A percentile compares a stretch with the other conserved stretches of the same genome.
Conservation (phyloP, 192 early-diverging fungal species). For the Podila epicladia region DNA sequence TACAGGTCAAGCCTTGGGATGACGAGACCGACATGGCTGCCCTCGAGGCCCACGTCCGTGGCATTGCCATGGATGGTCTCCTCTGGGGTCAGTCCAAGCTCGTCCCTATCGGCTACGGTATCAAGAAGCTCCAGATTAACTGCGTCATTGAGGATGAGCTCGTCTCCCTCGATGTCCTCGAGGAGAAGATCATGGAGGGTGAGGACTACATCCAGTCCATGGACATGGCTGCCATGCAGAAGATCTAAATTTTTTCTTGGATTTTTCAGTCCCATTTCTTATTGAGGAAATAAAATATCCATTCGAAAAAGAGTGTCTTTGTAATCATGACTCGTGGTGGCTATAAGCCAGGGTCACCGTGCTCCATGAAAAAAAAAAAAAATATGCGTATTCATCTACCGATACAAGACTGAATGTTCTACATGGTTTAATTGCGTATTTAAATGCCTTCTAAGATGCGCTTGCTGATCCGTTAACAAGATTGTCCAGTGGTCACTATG, state of each 20-base stretch:
- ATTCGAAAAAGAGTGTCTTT: background rate
- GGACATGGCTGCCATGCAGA: conserved; percentile 89
- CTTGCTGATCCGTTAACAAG: no score
- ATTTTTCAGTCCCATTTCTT: no score
- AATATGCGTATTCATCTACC: no score
- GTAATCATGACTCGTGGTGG: no score
- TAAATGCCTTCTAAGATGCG: no score
- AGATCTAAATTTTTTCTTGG: conserved; percentile 72
- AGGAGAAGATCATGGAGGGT: conserved; percentile 78
- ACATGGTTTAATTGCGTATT: no score
- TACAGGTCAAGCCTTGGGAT: conserved; percentile 96
- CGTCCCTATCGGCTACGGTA: conserved; percentile 91
- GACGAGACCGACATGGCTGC: conserved; percentile 91
- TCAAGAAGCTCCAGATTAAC: conserved; percentile 96
- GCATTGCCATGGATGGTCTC: conserved; percentile 88
- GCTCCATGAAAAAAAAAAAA: no score
- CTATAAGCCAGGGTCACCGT: no score
- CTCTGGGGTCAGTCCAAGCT: conserved; percentile 87
- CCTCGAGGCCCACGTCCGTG: conserved; percentile 76
- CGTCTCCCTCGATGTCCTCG: conserved; percentile 87
- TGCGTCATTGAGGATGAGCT: conserved; percentile 95
- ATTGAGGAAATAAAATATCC: no score
- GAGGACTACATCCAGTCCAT: conserved; percentile 94
- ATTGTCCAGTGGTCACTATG: background rate
- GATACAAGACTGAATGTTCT: no score